These are phyloP conservation scores for Blastocystis sp. DNA, from an alignment of 352 stramenopile genomes.

Conservation along the genomic window DNA sequence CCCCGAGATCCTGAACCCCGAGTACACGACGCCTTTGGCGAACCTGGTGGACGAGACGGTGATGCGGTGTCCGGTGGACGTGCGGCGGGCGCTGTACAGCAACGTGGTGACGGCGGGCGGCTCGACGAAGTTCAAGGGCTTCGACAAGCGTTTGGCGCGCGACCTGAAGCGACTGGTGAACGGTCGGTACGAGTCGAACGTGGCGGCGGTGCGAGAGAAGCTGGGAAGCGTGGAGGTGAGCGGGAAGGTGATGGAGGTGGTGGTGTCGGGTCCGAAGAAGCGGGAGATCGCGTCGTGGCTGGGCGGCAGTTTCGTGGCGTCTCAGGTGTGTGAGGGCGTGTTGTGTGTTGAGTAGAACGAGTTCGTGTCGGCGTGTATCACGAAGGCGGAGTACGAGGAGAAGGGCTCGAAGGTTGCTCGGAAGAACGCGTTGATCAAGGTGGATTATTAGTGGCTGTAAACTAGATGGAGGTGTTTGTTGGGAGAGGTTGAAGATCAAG, in stretches of 20 bases:
- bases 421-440: conserved; percentile 39
- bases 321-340: conserved; percentile 81
- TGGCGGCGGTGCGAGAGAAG: conserved; percentile 20
- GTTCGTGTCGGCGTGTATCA: conserved; percentile 85
- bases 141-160: conserved; percentile 85
- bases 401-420: conserved; percentile 78
- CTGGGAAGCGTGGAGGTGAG: conserved; percentile 40
- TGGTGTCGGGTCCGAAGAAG: conserved; percentile 74
- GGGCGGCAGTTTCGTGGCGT: conserved; percentile 71
- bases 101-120: conserved; percentile 79
- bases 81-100: conserved; percentile 78
- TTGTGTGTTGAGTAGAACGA: conserved; percentile 79
- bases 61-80: conserved; percentile 90
- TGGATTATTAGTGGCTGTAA: conserved; percentile 12
- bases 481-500: too few relatives aligned
- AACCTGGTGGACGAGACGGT: conserved; percentile 90
- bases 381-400: conserved; percentile 91
- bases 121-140: conserved; percentile 94
- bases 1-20: conserved; percentile 89
- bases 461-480: too few relatives aligned
- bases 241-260: conserved; percentile 57
- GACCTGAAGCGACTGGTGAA: conserved; percentile 89
- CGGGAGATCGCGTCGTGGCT: conserved; percentile 36
- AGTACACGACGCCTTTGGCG: conserved; percentile 86
- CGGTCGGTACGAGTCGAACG: conserved; percentile 83